A percentile compares a stretch with the other conserved stretches of the same genome.
Conservation (phyloP, 2,329 filamentous ascomycete genomes). For the Arthroderma sp. region DNA sequence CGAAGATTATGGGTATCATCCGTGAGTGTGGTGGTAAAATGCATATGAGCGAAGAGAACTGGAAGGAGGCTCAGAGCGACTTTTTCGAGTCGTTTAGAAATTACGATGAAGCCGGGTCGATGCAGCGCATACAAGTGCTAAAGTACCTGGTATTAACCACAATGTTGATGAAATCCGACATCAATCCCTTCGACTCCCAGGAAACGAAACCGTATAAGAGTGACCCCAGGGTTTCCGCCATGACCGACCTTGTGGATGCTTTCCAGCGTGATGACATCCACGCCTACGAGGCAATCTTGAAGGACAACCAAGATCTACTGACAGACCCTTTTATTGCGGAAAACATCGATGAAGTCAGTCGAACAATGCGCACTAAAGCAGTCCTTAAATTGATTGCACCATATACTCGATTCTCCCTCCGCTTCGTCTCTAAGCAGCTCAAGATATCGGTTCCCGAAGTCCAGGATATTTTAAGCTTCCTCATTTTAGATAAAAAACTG, state of each 20-base stretch:
- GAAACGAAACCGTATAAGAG: slow-evolving; percentile 98
- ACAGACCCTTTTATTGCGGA: slow-evolving; percentile 93
- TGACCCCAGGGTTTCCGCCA: slow-evolving; percentile 85
- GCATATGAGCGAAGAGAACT: slow-evolving; percentile 99
- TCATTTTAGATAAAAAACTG: slow-evolving; percentile 83
- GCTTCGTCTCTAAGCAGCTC: slow-evolving; percentile 77
- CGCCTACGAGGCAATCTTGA: slow-evolving; percentile 74
- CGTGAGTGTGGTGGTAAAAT: slow-evolving; percentile 98
- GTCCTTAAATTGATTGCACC: slow-evolving; percentile 86
- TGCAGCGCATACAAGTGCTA: slow-evolving; percentile 91
- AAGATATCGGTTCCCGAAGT: slow-evolving; percentile 77
- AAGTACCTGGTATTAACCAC: slow-evolving; percentile 94
- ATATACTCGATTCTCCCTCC: slow-evolving; percentile 80
- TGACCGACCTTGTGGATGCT: slow-evolving; percentile 93
- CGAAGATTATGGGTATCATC: slow-evolving; percentile 98
- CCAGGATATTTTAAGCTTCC: slow-evolving; percentile 85
- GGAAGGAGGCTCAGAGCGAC: slow-evolving; percentile 91
- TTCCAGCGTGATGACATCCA: slow-evolving; percentile 94
- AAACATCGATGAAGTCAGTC: slow-evolving; percentile 97
- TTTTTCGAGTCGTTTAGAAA: slow-evolving; percentile 99
- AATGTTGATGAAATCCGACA: slow-evolving; percentile 96
- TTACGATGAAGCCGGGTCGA: slow-evolving; percentile 93
- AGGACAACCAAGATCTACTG: slow-evolving; percentile 76
- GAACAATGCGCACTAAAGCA: slow-evolving; percentile 95
- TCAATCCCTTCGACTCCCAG: slow-evolving; percentile 97